A percentile compares a stretch with the other conserved stretches of the same genome.
Conservation (phyloP, 352 stramenopile genomes). For the Peronospora farinosa region DNA sequence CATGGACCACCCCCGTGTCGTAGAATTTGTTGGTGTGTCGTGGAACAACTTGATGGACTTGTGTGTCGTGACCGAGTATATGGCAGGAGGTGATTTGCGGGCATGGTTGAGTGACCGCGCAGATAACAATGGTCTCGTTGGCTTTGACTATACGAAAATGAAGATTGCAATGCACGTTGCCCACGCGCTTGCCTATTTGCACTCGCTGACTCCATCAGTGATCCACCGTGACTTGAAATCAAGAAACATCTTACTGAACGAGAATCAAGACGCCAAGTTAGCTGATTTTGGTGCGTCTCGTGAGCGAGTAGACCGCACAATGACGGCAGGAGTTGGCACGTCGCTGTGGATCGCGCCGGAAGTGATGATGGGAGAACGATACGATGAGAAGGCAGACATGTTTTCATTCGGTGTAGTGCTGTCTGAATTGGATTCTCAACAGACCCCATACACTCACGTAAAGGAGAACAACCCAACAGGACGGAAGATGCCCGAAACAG, state of each 20-base stretch:
- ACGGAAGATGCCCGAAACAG: conserved; percentile 38
- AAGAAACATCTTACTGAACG: conserved; percentile 39
- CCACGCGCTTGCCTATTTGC: conserved; percentile 40
- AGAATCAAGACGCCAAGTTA: conserved; percentile 36
- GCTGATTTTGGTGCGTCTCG: conserved; percentile 44
- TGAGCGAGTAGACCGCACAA: conserved; percentile 29
- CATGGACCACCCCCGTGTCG: conserved; percentile 40
- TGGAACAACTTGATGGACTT: conserved; percentile 55
- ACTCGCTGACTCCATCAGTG: conserved; percentile 33
- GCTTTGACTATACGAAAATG: conserved; percentile 38
- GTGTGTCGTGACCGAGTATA: conserved; percentile 56
- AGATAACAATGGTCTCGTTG: conserved; percentile 14
- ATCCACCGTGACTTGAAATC: conserved; percentile 54
- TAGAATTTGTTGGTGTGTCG: conserved; percentile 48
- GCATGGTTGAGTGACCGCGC: conserved; percentile 33
- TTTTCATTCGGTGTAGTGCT: conserved; percentile 47
- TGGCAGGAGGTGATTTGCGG: conserved; percentile 51
- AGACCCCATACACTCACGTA: conserved; percentile 30
- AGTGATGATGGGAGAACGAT: conserved; percentile 40
- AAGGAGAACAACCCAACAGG: conserved; percentile 33
- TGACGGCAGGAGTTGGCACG: conserved; percentile 42
- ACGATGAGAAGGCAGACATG: conserved; percentile 44
- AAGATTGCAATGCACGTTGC: conserved; percentile 36
- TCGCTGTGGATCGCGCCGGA: conserved; percentile 39
- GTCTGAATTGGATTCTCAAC: conserved; percentile 39